Conservation (phyloP, 306 rosid genomes). For the Adenanthera pavonina region DNA sequence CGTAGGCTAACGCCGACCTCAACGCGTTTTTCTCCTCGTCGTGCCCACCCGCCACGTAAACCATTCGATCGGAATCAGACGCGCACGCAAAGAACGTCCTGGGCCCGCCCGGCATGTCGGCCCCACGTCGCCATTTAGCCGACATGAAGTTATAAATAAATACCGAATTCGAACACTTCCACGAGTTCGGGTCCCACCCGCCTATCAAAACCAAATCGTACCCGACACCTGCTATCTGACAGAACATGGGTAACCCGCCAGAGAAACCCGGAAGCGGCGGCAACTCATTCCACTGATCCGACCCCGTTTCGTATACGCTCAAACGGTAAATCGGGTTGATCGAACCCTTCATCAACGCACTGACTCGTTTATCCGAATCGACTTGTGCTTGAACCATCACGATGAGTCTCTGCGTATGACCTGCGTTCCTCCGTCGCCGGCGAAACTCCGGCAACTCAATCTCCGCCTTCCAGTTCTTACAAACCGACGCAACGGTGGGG, state of each 20-base stretch:
- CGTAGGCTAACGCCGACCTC: conserved; percentile 58
- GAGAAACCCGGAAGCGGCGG: conserved; percentile 38
- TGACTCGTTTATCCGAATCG: conserved; percentile 33
- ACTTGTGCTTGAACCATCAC: conserved; percentile 62
- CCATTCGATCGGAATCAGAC: conserved; percentile 43
- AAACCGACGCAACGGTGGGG: conserved; percentile 49
- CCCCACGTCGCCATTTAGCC: conserved; percentile 68
- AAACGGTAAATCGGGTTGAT: conserved; percentile 55
- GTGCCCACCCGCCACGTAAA: conserved; percentile 74
- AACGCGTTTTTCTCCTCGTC: conserved; percentile 69
- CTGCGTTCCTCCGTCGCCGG: conserved; percentile 40
- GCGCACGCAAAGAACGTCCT: conserved; percentile 69
- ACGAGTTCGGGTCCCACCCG: conserved; percentile 74
- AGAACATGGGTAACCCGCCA: conserved; percentile 69
- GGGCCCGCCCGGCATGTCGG: conserved; percentile 69
- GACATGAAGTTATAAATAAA: conserved; percentile 55
- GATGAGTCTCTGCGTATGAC: conserved; percentile 53
- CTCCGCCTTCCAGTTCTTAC: conserved; percentile 65
- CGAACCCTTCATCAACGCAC: conserved; percentile 27
- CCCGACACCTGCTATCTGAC: conserved; percentile 62
- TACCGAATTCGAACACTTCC: conserved; percentile 64
- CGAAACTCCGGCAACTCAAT: conserved; percentile 63
- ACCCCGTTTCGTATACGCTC: conserved; percentile 49
- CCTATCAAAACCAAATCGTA: conserved; percentile 65
- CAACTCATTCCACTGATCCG: conserved; percentile 62